Evolutionary conservation across 495 filamentous ascomycete genomes (phyloP), one percentile per base, ranked within the genome.

Genomic region (Hypoxylon fuscum): DNA sequence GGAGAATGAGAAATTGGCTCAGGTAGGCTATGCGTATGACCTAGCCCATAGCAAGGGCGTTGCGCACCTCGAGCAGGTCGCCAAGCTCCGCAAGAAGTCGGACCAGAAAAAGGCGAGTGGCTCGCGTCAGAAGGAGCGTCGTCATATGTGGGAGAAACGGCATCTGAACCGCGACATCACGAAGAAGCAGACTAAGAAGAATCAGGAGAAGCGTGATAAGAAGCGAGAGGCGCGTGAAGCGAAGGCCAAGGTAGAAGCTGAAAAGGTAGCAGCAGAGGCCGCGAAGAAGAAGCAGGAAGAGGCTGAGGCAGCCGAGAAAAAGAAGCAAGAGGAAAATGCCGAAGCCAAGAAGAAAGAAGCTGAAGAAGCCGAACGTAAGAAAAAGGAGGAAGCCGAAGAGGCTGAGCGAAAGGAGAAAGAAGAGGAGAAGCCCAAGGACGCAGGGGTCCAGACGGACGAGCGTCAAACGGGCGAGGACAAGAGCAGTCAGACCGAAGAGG

Each of bases 1-100:
- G 43, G 77, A 82, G 68, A 82, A 82, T 53, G 91, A 93, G 61
- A 98, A 98, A 74, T 81, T 98, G 2, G 85, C 92, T 5, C 88
- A 92, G 63, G 87, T 95, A 1, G 93, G 92, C 10, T 85, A 89
- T 27, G 89, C 89, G 2, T 96, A 96, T 58, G 93, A 96, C 70
- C 77, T 96, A n/a, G 92, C 93, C 1, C 90, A 96, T 70, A 91
- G 88, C 50, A 94, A 93, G 72, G 91, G 87, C 12, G 75, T 78
- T 3, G 75, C 76, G 2, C 83, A 90, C 21, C 79, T 91, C 14
- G 87, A 66, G 78, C 88, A 66, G 55, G 80, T 75, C 77, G 89
- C 73, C 79, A 85, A 73, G 60, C 68, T 79, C 25, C 77, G 79
- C 64, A 80, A 81, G 70, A 67, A 68, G 59, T 69, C 69, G 14